Percentiles rank a stretch among this genome's conserved stretches.
Evolutionary conservation across 176 grass and related monocot genomes (phyloP).

Genomic region (Eleusine indica): DNA sequence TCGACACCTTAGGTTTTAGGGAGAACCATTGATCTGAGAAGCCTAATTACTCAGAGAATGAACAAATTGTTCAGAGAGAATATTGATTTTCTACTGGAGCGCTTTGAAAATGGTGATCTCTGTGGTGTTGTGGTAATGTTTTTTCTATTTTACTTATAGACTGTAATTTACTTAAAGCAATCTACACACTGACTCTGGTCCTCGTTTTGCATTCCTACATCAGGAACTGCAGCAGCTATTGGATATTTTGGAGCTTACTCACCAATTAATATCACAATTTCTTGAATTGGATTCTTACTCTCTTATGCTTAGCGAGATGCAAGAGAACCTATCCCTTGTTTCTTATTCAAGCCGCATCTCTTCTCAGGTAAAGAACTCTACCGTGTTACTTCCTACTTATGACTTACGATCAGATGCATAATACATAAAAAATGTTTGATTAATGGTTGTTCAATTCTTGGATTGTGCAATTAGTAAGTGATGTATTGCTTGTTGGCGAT

Average conservation of each 20-base stretch:
- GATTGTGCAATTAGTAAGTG: constrained; percentile 17
- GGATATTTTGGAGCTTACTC: constrained; percentile 96
- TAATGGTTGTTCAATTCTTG: constrained; percentile 6
- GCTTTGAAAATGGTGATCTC: constrained; percentile 86
- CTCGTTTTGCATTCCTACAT: constrained; percentile 28
- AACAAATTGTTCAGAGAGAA: constrained; percentile 97
- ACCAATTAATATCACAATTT: constrained; percentile 83
- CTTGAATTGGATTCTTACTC: constrained; percentile 93
- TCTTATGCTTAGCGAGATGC: constrained; percentile 93
- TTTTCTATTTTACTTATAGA: constrained; percentile 30
- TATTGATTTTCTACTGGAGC: constrained; percentile 90
- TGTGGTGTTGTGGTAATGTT: constrained; percentile 87
- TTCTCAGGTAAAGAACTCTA: constrained; percentile 70
- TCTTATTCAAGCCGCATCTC: constrained; percentile 96
- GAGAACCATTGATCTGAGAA: constrained; percentile 93
- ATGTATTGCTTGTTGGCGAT: constrained; percentile 26
- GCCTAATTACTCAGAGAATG: constrained; percentile 94
- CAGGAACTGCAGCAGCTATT: constrained; percentile 91
- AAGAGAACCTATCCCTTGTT: constrained; percentile 97
- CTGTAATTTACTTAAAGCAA: constrained; percentile 10
- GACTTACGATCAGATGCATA: background rate
- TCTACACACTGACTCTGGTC: constrained; percentile 19
- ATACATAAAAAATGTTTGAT: constrained; percentile 23
- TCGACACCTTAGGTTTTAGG: constrained; percentile 71
- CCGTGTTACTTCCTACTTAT: constrained; percentile 25